Evolutionary conservation across 2,329 filamentous ascomycete species (phyloP), one percentile per base, ranked within the genome.

Genomic region (Colletotrichum sp.): DNA sequence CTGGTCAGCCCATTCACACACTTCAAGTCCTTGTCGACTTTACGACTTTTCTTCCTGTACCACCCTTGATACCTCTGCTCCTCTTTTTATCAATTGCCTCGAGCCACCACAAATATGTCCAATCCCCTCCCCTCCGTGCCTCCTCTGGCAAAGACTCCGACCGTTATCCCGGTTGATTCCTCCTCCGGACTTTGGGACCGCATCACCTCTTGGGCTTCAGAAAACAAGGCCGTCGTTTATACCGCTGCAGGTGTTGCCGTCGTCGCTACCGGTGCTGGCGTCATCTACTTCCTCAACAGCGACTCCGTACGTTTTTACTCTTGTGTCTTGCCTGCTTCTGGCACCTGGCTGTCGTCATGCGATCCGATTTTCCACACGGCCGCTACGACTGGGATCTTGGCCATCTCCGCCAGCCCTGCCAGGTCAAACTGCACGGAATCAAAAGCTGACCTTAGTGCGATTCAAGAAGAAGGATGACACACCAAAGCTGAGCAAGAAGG

Each of bases 191-290:
- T 97, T 72, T 98, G 96, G 96, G 95, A 98, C 85, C 94, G 96
- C 82, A 89, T 98, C 86, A 94, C 96, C 79, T 93, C 89, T 83
- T 99, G 97, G 96, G 96, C 95, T 16, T 95, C 96, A 4, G 96
- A 99, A 84, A 96, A 99, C 88, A 99, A 98, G 89, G 94, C 95
- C 64, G 91, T 96, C 71, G 96, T 98, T 78, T 99, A 98, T 87
- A 98, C 97, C 79, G 95, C 99, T 86, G 97, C 96, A 72, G 97
- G 97, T 82, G 95, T 98, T 76, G 96, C 96, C 70, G 91, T 98
- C 64, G 95, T 98, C 59, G 95, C 98, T 72, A 97, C 95, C 16
- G 95, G 95, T 77, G 96, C 96, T 39, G 96, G 97, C 80, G 95
- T 95, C 59, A 94, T 98, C 83, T 99, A 99, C 89, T 99, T 98